Base-by-base conservation (phyloP, 2,329 filamentous ascomycete species). In the Corynespora cassiicola region DNA sequence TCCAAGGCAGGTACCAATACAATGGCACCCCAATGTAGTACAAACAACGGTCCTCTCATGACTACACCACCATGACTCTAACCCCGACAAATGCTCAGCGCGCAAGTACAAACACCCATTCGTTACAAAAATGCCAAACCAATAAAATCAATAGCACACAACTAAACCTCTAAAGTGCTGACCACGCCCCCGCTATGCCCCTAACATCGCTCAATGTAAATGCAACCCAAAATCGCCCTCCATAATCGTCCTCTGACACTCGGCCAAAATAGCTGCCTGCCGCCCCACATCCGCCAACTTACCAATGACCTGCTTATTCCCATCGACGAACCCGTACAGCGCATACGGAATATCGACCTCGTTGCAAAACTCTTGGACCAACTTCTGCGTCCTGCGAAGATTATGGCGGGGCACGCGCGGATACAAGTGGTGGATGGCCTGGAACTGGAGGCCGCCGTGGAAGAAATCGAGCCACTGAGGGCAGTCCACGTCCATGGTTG, bases 401-500 rank as follows among this genome's bases (percentile, higher is more conserved):
- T 88, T 88, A 64, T 88, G 85, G 16, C 85, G 70, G 1, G 85
- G 85, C 36, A 87, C 75, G 4, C 85, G 75, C 3, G 85, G 85
- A 56, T 84, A 88, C 8, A 88, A 65, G 51, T 88, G 85, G 63
- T 88, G 85, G 2, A 87, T 78, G 6, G 80, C 84, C 65, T 88
- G 85, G 68, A 88, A 88, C 66, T 88, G 85, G 18, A 88, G 72
- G 1, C 85, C 85, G 31, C 85, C 85, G 61, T 88, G 85, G 58
- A 87, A 75, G 52, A 83, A 88, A 61, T 88, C 85, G 17, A 88
- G 70, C 85, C 85, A 88, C 16, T 75, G 70, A 0, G 85, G 85
- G 65, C 85, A 88, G 54, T 86, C 83, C 31, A 88, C 80, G 54
- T 88, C 85, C 84, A 88, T 86, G 17, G 84, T 87, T 3, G 85